phyloP scores from a whole-genome alignment of 306 rosid species.

The Prunus campanulata region DNA sequence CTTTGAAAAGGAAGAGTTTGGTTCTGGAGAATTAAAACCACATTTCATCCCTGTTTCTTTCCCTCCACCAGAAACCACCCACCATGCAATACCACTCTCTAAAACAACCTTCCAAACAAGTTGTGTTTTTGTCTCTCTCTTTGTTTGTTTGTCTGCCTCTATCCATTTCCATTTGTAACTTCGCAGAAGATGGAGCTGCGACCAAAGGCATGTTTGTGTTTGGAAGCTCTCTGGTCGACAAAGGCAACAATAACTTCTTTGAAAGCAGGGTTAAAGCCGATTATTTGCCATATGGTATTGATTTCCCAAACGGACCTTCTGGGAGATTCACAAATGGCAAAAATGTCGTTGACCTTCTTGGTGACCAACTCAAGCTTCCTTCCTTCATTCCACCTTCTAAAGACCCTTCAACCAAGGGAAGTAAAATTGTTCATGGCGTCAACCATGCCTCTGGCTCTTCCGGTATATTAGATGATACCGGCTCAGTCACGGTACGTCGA shows the following conservation, averaged over 20 bases:
- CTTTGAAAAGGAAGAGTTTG: too few species aligned
- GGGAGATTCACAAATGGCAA: constrained; percentile 55
- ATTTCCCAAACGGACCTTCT: constrained; percentile 37
- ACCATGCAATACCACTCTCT: too few species aligned
- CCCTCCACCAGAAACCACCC: too few species aligned
- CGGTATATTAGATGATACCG: constrained; percentile 48
- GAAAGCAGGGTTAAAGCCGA: constrained; percentile 37
- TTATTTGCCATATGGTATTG: constrained; percentile 46
- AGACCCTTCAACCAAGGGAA: constrained; percentile 38
- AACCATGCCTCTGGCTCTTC: constrained; percentile 50
- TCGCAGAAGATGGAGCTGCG: background rate
- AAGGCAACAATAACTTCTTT: constrained; percentile 50
- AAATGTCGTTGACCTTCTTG: constrained; percentile 34
- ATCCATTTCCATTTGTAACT: background rate
- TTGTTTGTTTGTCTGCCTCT: background rate
- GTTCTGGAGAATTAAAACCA: too few species aligned
- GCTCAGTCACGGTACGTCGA: constrained; percentile 27
- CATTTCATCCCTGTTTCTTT: too few species aligned
- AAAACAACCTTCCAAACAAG: background rate
- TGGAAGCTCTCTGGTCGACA: constrained; percentile 56
- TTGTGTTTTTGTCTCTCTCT: background rate
- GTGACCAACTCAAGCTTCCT: constrained; percentile 15
- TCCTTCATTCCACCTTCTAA: constrained; percentile 1
- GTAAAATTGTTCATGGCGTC: constrained; percentile 42
- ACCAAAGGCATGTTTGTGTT: constrained; percentile 49